Evolutionary conservation across 257 asterid genomes (phyloP).

Genomic region (Coffea canephora): DNA sequence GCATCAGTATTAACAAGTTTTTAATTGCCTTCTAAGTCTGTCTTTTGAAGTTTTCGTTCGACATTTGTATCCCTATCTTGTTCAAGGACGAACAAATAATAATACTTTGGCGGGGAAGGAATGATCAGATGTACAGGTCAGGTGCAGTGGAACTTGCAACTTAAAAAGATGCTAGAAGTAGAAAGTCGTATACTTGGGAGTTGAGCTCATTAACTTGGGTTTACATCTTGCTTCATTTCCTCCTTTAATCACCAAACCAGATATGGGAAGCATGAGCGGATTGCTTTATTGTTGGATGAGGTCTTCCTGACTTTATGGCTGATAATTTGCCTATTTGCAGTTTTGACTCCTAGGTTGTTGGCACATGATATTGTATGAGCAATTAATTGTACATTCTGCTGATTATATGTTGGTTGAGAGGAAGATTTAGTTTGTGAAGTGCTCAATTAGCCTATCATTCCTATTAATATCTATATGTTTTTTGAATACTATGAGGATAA

Average conservation of each 20-base stretch:
- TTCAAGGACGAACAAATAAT: conserved; percentile 81
- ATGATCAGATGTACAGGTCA: conserved; percentile 26
- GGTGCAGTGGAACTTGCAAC: conserved; percentile 8
- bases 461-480: too few relatives aligned
- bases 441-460: too few relatives aligned
- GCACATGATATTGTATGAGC: not conserved
- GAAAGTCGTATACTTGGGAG: too few relatives aligned
- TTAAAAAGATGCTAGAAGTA: not conserved
- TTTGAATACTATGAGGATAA: too few relatives aligned
- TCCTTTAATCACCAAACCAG: not conserved
- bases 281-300: too few relatives aligned
- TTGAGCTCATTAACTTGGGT: not conserved
- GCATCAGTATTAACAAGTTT: too few relatives aligned
- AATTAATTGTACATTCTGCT: too few relatives aligned
- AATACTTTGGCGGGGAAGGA: conserved; percentile 62
- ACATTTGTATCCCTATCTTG: conserved; percentile 51
- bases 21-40: too few relatives aligned
- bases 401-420: too few relatives aligned
- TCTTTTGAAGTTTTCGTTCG: too few relatives aligned
- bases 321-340: not conserved
- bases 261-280: not conserved
- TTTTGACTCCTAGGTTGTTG: not conserved
- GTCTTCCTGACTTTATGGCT: not conserved
- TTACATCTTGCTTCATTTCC: not conserved
- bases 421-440: too few relatives aligned